phyloP scores from a whole-genome alignment of 2,329 filamentous ascomycete species.

The Corinectria fuckeliana region DNA sequence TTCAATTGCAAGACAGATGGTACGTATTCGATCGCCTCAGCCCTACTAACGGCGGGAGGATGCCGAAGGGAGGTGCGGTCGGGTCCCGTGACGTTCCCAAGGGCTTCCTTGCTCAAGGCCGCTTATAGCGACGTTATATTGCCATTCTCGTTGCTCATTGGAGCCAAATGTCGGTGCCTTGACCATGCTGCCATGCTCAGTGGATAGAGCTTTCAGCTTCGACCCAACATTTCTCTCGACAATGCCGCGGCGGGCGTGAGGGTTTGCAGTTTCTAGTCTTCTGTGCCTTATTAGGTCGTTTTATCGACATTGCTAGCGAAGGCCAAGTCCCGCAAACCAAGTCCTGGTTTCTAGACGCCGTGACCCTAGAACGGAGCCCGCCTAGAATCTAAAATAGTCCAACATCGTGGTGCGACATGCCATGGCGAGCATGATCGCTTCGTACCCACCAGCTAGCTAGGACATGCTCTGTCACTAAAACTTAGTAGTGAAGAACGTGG shows the following conservation, averaged over 20 bases:
- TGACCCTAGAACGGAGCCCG: neutral
- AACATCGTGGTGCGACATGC: conserved; percentile 6
- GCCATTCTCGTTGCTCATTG: neutral
- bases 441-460: neutral
- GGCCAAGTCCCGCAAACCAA: neutral
- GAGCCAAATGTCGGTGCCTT: neutral
- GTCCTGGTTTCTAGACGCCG: neutral
- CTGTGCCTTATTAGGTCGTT: neutral
- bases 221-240: neutral
- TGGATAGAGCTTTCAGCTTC: conserved; percentile 3
- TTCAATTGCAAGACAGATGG: conserved; percentile 1
- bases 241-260: conserved; percentile 5
- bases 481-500: conserved; percentile 17
- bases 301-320: neutral
- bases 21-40: conserved; percentile 9
- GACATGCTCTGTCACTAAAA: no score
- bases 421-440: neutral
- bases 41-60: conserved; percentile 18
- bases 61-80: neutral
- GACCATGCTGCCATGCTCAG: conserved; percentile 2
- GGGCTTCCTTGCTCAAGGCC: neutral
- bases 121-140: neutral
- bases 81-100: conserved; percentile 1
- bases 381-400: neutral
- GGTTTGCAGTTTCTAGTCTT: neutral